Conservation (phyloP, 2,329 filamentous ascomycete genomes). For the Scedosporium boydii region DNA sequence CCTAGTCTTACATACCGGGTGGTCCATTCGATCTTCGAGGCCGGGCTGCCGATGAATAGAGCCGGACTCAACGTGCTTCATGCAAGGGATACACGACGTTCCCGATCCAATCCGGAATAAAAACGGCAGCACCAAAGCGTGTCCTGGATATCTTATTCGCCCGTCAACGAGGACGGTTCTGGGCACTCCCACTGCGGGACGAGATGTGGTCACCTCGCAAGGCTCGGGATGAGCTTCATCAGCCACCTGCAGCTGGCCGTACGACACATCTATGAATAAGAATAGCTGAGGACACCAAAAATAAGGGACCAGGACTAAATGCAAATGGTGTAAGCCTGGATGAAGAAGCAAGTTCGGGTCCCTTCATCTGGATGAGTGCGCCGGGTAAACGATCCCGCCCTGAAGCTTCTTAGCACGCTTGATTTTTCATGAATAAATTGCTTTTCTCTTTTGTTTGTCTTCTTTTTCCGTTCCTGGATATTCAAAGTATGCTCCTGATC, state of each 20-base stretch:
- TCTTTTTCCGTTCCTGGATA: neutral
- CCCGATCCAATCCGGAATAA: neutral
- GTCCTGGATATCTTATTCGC: no score
- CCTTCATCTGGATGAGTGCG: constrained; percentile 1
- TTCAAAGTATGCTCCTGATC: no score
- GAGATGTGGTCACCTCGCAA: no score
- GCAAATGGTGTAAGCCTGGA: no score
- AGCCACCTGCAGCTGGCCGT: no score
- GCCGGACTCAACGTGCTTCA: neutral
- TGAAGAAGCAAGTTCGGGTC: neutral
- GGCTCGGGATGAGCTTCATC: no score
- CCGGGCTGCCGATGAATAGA: neutral
- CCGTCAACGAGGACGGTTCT: no score
- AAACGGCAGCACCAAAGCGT: neutral
- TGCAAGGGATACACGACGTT: neutral
- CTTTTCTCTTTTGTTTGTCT: neutral
- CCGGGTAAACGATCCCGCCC: neutral
- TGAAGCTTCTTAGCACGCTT: neutral
- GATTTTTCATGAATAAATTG: neutral
- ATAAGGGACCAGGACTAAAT: no score
- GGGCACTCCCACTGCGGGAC: no score
- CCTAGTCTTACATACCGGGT: neutral
- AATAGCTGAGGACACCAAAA: neutral
- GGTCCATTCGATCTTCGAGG: neutral
- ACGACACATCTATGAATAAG: neutral